These are phyloP conservation scores for Pythium aristosporum DNA, from an alignment of 352 stramenopile genomes.

Conservation along the genomic window DNA sequence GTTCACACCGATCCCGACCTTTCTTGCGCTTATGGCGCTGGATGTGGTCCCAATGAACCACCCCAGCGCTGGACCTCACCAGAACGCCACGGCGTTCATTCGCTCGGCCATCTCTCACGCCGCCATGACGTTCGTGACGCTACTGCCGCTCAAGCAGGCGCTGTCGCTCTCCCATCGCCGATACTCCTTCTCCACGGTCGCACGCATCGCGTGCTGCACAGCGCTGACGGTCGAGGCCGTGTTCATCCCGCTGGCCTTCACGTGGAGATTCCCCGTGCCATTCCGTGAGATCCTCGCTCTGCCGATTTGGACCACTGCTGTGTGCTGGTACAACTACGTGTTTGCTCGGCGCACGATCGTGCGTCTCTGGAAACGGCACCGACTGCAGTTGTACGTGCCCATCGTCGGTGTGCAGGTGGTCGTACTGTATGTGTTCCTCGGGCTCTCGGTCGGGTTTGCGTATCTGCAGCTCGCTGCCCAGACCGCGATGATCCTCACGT, in stretches of 20 bases:
- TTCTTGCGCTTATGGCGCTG: constrained; percentile 14
- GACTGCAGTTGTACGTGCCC: constrained; percentile 9
- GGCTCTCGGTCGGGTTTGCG: constrained; percentile 31
- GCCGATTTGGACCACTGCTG: constrained; percentile 1
- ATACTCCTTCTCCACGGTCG: constrained; percentile 13
- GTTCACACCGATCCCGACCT: constrained; percentile 12
- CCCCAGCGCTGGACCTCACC: neutral
- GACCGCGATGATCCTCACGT: constrained; percentile 26
- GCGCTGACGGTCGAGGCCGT: neutral
- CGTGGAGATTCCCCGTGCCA: constrained; percentile 24
- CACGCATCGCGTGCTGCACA: neutral
- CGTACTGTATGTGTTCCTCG: constrained; percentile 28
- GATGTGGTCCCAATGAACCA: constrained; percentile 15
- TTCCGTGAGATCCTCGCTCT: constrained; percentile 16
- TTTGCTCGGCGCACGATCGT: constrained; percentile 2
- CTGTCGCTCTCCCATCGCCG: constrained; percentile 8
- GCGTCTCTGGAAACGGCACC: constrained; percentile 2
- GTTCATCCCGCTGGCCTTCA: constrained; percentile 8
- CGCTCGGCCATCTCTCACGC: constrained; percentile 11
- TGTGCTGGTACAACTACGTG: constrained; percentile 5
- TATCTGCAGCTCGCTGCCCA: constrained; percentile 25
- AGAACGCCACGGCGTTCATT: constrained; percentile 13
- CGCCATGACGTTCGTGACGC: constrained; percentile 5
- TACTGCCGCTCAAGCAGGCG: constrained; percentile 19
- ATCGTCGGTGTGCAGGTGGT: constrained; percentile 13